Conservation (phyloP, 306 rosid genomes). For the Argentina anserina region DNA sequence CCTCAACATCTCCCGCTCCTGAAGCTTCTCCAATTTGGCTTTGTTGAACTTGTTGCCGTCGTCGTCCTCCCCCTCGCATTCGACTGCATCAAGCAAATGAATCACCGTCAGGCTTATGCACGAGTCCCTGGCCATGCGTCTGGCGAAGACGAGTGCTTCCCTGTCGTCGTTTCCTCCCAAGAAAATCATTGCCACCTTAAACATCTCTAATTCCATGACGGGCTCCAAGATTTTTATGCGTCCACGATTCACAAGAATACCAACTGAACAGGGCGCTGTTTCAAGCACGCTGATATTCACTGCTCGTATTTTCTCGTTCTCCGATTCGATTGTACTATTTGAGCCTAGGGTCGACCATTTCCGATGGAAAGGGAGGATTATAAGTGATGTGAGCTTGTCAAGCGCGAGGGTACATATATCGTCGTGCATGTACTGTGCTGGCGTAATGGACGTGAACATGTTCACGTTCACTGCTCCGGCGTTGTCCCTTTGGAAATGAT, state of each 20-base stretch:
- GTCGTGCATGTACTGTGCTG: conserved; percentile 43
- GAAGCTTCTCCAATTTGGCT: conserved; percentile 15
- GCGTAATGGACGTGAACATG: conserved; percentile 46
- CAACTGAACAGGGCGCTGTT: conserved; percentile 55
- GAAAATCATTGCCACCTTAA: conserved; percentile 37
- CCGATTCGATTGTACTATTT: conserved; percentile 23
- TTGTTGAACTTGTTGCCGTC: not conserved
- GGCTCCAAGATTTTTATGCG: not conserved
- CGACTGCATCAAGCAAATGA: conserved; percentile 7
- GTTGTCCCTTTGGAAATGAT: conserved; percentile 36
- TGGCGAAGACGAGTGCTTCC: conserved; percentile 38
- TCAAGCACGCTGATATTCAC: conserved; percentile 39
- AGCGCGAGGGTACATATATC: conserved; percentile 53
- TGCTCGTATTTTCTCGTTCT: conserved; percentile 28
- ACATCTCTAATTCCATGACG: too few relatives aligned
- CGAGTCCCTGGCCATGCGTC: conserved; percentile 39
- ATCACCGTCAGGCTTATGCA: conserved; percentile 40
- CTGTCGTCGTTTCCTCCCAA: conserved; percentile 62
- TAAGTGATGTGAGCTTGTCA: conserved; percentile 42
- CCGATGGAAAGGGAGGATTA: conserved; percentile 53
- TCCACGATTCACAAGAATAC: conserved; percentile 40
- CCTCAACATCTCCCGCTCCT: conserved; percentile 30
- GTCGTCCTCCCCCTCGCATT: not conserved
- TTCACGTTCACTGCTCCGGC: conserved; percentile 12
- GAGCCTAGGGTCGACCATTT: conserved; percentile 40